A percentile compares a stretch with the other conserved stretches of the same genome.
Evolutionary conservation across 768 basidiomycete genomes (phyloP).

Genomic region (Termitomyces sp.): DNA sequence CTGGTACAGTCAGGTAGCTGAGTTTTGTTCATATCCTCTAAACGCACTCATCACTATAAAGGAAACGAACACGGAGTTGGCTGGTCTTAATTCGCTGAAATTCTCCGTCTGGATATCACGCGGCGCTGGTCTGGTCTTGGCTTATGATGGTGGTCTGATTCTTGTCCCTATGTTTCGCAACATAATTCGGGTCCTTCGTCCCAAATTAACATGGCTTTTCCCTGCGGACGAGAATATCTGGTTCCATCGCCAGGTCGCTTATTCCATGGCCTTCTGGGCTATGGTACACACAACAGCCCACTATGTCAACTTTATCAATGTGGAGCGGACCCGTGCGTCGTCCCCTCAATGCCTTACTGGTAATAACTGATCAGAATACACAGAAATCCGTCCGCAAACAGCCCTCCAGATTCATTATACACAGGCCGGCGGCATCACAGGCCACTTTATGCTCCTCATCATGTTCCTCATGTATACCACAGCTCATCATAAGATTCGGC

Average conservation of each 20-base stretch:
- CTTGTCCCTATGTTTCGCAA: slow-evolving; percentile 89
- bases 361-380: slow-evolving; percentile 1
- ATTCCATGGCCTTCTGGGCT: slow-evolving; percentile 89
- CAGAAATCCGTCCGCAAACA: slow-evolving; percentile 75
- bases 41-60: background rate
- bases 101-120: slow-evolving; percentile 90
- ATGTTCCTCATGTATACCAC: slow-evolving; percentile 93
- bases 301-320: slow-evolving; percentile 90
- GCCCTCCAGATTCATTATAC: slow-evolving; percentile 86
- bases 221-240: slow-evolving; percentile 94
- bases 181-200: slow-evolving; percentile 78
- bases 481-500: slow-evolving; percentile 82
- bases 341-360: background rate
- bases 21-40: background rate
- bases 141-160: slow-evolving; percentile 82
- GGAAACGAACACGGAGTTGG: slow-evolving; percentile 62
- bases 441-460: slow-evolving; percentile 92
- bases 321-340: slow-evolving; percentile 77
- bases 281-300: slow-evolving; percentile 93
- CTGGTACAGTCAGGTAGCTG: slow-evolving; percentile 77
- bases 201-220: slow-evolving; percentile 75
- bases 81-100: slow-evolving; percentile 71
- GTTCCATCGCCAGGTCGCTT: slow-evolving; percentile 94
- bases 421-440: slow-evolving; percentile 88
- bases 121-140: slow-evolving; percentile 88